A percentile compares a stretch with the other conserved stretches of the same genome.
Conservation (phyloP, 768 basidiomycete genomes). For the Termitomyces sp. region DNA sequence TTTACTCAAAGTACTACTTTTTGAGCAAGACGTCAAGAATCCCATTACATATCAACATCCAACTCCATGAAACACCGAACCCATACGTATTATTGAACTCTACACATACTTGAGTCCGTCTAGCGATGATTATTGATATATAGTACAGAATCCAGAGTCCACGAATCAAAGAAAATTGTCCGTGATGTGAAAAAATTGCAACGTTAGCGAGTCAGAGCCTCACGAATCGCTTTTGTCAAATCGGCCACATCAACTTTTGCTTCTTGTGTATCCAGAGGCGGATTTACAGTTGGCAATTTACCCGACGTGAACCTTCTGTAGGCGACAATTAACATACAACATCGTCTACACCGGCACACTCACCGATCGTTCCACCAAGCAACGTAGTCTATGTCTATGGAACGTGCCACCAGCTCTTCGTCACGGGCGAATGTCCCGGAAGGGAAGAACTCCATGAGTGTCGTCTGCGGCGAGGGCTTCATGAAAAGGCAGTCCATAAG, state of each 20-base stretch:
- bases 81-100: not conserved
- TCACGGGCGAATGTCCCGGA: constrained; percentile 59
- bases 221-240: constrained; percentile 33
- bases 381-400: constrained; percentile 50
- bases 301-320: constrained; percentile 29
- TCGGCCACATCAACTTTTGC: constrained; percentile 35
- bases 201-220: constrained; percentile 11
- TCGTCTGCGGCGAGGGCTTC: constrained; percentile 50
- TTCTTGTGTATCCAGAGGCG: constrained; percentile 17
- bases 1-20: too few species aligned
- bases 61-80: too few species aligned
- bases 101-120: not conserved
- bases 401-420: constrained; percentile 48
- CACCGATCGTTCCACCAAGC: constrained; percentile 43
- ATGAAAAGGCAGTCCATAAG: constrained; percentile 70
- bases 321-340: not conserved
- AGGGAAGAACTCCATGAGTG: constrained; percentile 76
- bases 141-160: not conserved
- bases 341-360: constrained; percentile 1
- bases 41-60: too few species aligned
- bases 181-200: too few species aligned
- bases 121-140: not conserved
- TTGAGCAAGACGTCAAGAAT: too few species aligned
- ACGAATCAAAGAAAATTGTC: not conserved
- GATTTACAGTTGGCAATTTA: constrained; percentile 26